Conservation (phyloP, 176 grass and related monocot species). For the Musa acuminata region DNA sequence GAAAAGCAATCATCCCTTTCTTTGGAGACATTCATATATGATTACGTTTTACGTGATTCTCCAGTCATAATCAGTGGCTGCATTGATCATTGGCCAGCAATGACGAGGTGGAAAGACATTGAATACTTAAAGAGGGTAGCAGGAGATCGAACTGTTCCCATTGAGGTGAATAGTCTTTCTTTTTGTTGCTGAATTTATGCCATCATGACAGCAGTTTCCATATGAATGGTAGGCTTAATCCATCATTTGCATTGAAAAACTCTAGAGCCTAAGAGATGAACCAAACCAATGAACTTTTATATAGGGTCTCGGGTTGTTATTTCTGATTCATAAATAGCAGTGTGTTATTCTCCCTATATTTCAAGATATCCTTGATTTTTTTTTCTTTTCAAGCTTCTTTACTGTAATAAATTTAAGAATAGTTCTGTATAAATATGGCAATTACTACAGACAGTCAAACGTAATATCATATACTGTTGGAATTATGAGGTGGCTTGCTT, state of each 20-base stretch:
- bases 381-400: too few relatives aligned
- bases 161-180: conserved; percentile 49
- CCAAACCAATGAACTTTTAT: not conserved
- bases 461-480: too few relatives aligned
- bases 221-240: not conserved
- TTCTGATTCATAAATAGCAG: too few relatives aligned
- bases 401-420: too few relatives aligned
- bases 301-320: too few relatives aligned
- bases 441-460: too few relatives aligned
- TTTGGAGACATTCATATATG: conserved; percentile 80
- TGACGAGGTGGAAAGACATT: conserved; percentile 83
- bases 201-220: not conserved
- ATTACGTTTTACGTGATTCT: conserved; percentile 78
- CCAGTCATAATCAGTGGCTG: conserved; percentile 85
- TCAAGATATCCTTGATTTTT: too few relatives aligned
- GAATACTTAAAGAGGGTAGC: conserved; percentile 71
- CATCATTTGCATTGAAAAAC: not conserved
- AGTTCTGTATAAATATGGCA: too few relatives aligned
- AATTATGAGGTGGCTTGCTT: too few relatives aligned
- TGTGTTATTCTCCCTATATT: too few relatives aligned
- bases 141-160: conserved; percentile 79
- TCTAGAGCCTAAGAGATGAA: not conserved
- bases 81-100: conserved; percentile 90
- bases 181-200: conserved; percentile 8
- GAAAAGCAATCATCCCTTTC: conserved; percentile 60